phyloP scores from a whole-genome alignment of 2,329 filamentous ascomycete genomes.

The Cladobotryum mycophilum region DNA sequence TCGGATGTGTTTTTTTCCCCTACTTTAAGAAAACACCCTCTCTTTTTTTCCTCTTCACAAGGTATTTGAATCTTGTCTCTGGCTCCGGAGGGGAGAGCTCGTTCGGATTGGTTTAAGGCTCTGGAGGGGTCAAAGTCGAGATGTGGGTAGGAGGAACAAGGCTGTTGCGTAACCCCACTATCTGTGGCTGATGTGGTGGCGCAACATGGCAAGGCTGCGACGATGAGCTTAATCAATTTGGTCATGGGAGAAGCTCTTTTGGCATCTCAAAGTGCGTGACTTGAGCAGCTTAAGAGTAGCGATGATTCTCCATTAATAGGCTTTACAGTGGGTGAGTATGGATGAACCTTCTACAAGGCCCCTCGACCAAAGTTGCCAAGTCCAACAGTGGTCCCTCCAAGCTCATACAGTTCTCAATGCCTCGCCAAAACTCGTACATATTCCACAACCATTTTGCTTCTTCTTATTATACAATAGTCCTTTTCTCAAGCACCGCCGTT shows the following conservation, averaged over 20 bases:
- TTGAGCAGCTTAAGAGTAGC: too few species aligned
- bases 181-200: background rate
- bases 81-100: background rate
- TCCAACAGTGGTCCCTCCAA: background rate
- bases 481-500: background rate
- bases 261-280: too few species aligned
- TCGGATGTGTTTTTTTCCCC: conserved; percentile 14
- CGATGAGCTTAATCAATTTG: background rate
- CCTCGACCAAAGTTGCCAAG: background rate
- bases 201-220: background rate
- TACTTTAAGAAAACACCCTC: background rate
- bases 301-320: background rate
- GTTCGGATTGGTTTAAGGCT: background rate
- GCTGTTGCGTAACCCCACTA: background rate
- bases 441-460: background rate
- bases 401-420: background rate
- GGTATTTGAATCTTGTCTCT: background rate
- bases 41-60: background rate
- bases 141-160: background rate
- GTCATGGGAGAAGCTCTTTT: too few species aligned
- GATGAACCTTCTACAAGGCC: background rate
- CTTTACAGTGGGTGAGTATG: background rate
- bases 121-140: background rate
- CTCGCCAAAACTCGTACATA: background rate
- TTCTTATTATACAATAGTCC: background rate